Evolutionary conservation across 2,329 filamentous ascomycete species (phyloP), one percentile per base, ranked within the genome.

Genomic region (Paracorniculantispora psalliotae): DNA sequence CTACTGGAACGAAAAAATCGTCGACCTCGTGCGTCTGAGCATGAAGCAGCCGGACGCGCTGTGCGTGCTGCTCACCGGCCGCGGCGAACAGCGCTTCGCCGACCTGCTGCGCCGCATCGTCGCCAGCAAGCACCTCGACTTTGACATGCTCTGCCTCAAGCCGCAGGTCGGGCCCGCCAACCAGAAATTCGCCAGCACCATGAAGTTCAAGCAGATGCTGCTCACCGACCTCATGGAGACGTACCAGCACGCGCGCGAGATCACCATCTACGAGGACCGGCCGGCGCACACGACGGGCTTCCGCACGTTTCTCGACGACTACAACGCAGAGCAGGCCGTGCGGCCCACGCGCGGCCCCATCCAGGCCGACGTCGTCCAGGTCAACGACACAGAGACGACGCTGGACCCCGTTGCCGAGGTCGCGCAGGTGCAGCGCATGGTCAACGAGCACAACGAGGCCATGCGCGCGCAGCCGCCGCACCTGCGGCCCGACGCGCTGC

Each of bases 1-100:
- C 37, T 97, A 91, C 89, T 99, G 94, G 94, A 97, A 97, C 69
- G 93, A 97, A 70, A 86, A 89, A 66, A 87, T 99, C 61, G 87
- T 85, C 57, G 84, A 92, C 66, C 82, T 97, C 30, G 91, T 96
- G 43, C 81, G 83, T 67, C 78, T 97, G 59, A 92, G 88, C 71
- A 90, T 90, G 79, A 77, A 89, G 68, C 91, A 97, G 69, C 89
- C 91, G 63, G 91, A 96, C 69, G 89, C 90, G 0, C 77, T 97
- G 39, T 91, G 85, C 53, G 87, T 99, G 46, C 82, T 97, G 12
- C 79, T 99, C 63, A 99, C 94, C 1, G 94, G 94, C 26, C 85
- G 94, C 43, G 85, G 86, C 35, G 92, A 97, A 73, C 77, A 79
- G 12, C 85, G 82, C 58, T 97, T 96, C 69, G 79, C 86, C 46